phyloP scores from a whole-genome alignment of 2,329 filamentous ascomycete species.

The Fusarium proliferatum region DNA sequence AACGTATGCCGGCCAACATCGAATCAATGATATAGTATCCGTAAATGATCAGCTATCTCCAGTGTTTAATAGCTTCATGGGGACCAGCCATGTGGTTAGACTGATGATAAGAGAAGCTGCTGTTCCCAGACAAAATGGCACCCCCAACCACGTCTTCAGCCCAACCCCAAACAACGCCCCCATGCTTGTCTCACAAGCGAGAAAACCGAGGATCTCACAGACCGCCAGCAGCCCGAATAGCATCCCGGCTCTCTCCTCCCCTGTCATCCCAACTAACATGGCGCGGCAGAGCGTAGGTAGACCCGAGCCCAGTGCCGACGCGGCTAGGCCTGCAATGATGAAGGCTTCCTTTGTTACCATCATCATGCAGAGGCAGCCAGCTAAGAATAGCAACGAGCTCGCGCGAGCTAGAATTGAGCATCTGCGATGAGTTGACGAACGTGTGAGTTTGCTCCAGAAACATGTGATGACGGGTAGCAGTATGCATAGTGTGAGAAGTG shows the following conservation, averaged over 20 bases:
- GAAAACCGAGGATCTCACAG: conserved; percentile 40
- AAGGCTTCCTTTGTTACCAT: conserved; percentile 35
- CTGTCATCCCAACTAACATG: conserved; percentile 34
- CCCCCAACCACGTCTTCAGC: conserved; percentile 39
- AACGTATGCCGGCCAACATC: neutral
- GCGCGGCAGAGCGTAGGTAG: conserved; percentile 42
- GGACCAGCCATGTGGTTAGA: conserved; percentile 26
- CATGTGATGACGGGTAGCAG: conserved; percentile 32
- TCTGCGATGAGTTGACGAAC: conserved; percentile 7
- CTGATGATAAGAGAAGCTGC: conserved; percentile 22
- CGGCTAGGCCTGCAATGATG: conserved; percentile 34
- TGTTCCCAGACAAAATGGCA: conserved; percentile 40
- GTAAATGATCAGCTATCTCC: neutral
- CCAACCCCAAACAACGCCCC: conserved; percentile 42
- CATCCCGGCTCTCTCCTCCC: conserved; percentile 32
- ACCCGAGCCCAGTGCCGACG: conserved; percentile 42
- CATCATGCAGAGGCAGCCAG: conserved; percentile 40
- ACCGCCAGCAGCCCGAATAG: conserved; percentile 42
- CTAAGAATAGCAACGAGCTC: conserved; percentile 38
- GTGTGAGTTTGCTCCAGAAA: conserved; percentile 14
- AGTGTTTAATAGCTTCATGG: neutral
- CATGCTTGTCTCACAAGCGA: conserved; percentile 36
- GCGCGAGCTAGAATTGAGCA: conserved; percentile 31
- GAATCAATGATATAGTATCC: neutral
- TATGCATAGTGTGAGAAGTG: conserved; percentile 39